Evolutionary conservation across 2,329 filamentous ascomycete genomes (phyloP).

Genomic region (Pyricularia grisea): DNA sequence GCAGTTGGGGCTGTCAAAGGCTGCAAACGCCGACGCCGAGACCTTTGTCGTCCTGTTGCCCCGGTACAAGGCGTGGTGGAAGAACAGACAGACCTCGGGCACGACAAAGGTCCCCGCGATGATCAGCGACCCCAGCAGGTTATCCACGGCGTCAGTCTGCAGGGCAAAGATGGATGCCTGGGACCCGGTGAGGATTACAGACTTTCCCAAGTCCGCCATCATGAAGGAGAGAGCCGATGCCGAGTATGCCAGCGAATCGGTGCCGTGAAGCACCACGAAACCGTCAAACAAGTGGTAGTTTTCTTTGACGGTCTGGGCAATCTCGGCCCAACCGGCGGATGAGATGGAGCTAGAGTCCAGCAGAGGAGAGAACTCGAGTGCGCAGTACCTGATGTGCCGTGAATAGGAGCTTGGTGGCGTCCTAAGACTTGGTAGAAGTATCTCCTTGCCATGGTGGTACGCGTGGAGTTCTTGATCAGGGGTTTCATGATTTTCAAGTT

Average conservation of each 20-base stretch:
- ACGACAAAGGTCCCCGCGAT: conserved; percentile 89
- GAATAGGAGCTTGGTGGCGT: conserved; percentile 75
- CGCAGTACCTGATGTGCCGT: conserved; percentile 72
- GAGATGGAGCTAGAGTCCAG: conserved; percentile 89
- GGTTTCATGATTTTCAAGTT: conserved; percentile 6
- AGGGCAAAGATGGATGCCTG: conserved; percentile 83
- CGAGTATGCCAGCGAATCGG: conserved; percentile 82
- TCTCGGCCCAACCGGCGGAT: conserved; percentile 75
- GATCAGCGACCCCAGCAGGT: conserved; percentile 78
- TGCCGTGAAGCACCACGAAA: conserved; percentile 85
- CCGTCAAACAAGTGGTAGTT: conserved; percentile 88
- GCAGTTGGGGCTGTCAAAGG: conserved; percentile 82
- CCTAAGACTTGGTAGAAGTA: conserved; percentile 57
- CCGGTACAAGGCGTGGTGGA: conserved; percentile 82
- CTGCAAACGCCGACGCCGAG: conserved; percentile 75
- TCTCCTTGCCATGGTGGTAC: conserved; percentile 36
- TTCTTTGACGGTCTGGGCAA: conserved; percentile 66
- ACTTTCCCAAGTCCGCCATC: conserved; percentile 83
- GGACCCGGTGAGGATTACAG: conserved; percentile 75
- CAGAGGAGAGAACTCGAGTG: conserved; percentile 74
- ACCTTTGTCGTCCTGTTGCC: conserved; percentile 86
- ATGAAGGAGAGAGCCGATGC: conserved; percentile 89
- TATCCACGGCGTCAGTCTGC: conserved; percentile 86
- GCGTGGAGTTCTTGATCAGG: conserved; percentile 37
- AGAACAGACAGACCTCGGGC: conserved; percentile 88